Evolutionary conservation across 2,329 filamentous ascomycete species (phyloP).

Genomic region (Pseudogymnoascus sp.): DNA sequence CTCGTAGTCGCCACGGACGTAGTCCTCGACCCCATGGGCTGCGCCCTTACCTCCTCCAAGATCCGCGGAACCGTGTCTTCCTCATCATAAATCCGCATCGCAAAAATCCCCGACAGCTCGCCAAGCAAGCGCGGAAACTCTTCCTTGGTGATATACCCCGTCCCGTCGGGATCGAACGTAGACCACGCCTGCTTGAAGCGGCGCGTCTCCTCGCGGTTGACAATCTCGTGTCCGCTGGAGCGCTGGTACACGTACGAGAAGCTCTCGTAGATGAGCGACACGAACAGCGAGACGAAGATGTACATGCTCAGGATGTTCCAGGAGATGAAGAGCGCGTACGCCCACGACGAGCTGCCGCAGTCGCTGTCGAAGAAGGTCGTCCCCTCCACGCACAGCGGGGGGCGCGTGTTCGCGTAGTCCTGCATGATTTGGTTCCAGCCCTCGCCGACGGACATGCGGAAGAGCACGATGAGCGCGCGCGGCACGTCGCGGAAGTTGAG

Average conservation of each 20-base stretch:
- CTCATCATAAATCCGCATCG: conserved; percentile 92
- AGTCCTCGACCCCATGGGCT: conserved; percentile 33
- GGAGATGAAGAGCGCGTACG: conserved; percentile 78
- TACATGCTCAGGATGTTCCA: conserved; percentile 99
- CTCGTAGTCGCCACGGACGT: conserved; percentile 46
- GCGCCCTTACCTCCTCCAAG: conserved; percentile 67
- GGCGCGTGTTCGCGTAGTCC: conserved; percentile 74
- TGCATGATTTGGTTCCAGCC: conserved; percentile 98
- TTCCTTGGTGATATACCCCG: conserved; percentile 84
- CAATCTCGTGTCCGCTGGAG: conserved; percentile 82
- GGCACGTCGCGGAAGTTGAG: conserved; percentile 91
- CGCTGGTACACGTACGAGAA: conserved; percentile 99
- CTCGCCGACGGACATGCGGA: conserved; percentile 87
- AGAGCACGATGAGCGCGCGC: conserved; percentile 86
- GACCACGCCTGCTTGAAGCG: conserved; percentile 99
- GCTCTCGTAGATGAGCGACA: conserved; percentile 97
- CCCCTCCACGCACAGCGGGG: conserved; percentile 71
- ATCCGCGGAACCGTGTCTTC: conserved; percentile 83
- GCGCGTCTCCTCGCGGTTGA: conserved; percentile 88
- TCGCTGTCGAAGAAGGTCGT: conserved; percentile 76
- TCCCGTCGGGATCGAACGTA: conserved; percentile 84
- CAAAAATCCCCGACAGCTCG: conserved; percentile 89
- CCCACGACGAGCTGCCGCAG: conserved; percentile 87
- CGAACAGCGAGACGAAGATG: conserved; percentile 96
- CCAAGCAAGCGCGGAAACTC: conserved; percentile 81